Conservation (phyloP, 208 protist genomes). For the Leishmania gerbilli region DNA sequence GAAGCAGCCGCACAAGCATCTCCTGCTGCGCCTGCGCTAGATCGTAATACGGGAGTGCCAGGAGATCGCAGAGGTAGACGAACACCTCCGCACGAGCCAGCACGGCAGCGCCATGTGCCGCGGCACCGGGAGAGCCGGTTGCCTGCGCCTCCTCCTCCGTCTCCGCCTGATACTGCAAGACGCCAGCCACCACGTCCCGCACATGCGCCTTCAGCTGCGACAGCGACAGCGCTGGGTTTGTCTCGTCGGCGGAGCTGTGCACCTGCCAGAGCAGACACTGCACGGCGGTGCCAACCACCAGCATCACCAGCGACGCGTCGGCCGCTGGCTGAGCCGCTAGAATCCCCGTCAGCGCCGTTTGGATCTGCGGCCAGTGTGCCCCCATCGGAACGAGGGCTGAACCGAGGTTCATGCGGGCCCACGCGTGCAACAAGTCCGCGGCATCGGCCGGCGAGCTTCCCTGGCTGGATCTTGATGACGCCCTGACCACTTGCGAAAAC, state of each 20-base stretch:
- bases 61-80: slow-evolving; percentile 67
- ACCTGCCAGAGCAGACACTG: slow-evolving; percentile 67
- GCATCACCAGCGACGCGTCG: slow-evolving; percentile 31
- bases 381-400: slow-evolving; percentile 48
- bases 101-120: background rate
- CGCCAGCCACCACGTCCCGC: slow-evolving; percentile 29
- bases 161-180: slow-evolving; percentile 21
- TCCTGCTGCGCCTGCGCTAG: slow-evolving; percentile 70
- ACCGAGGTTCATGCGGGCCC: slow-evolving; percentile 62
- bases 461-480: background rate
- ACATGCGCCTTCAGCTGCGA: slow-evolving; percentile 13
- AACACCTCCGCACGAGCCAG: slow-evolving; percentile 29
- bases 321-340: slow-evolving; percentile 13
- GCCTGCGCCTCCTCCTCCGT: slow-evolving; percentile 9
- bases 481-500: slow-evolving; percentile 17
- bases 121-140: background rate
- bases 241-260: slow-evolving; percentile 2
- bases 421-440: slow-evolving; percentile 41
- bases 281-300: slow-evolving; percentile 46
- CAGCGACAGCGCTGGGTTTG: background rate
- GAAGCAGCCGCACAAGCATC: slow-evolving; percentile 47
- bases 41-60: slow-evolving; percentile 47
- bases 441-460: slow-evolving; percentile 1
- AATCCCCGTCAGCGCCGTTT: slow-evolving; percentile 19
- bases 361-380: slow-evolving; percentile 54